Evolutionary conservation across 2,329 filamentous ascomycete genomes (phyloP).

Genomic region (Claviceps sp.): DNA sequence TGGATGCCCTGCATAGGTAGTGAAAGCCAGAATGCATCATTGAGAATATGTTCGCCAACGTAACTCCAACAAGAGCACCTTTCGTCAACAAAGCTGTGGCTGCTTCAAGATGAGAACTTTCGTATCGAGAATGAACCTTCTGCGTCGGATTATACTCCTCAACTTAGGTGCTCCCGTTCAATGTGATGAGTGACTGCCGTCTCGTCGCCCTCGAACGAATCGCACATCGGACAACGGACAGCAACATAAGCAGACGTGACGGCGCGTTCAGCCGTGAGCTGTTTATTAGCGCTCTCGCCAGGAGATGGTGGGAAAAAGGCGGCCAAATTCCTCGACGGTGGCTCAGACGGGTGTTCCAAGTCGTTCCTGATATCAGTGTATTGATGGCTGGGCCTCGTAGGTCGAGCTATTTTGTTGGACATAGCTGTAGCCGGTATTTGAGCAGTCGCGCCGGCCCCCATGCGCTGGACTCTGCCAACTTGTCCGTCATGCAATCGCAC

Average conservation of each 20-base stretch:
- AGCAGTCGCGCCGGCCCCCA: slow-evolving; percentile 23
- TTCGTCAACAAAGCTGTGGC: neutral
- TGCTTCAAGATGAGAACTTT: neutral
- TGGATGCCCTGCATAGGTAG: no score
- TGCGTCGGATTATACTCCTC: neutral
- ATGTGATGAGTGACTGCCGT: slow-evolving; percentile 55
- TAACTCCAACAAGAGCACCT: neutral
- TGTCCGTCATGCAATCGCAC: slow-evolving; percentile 58
- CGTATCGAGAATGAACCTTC: neutral
- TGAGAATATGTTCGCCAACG: no score
- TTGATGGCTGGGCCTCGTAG: slow-evolving; percentile 16
- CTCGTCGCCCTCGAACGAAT: slow-evolving; percentile 53
- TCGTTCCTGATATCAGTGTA: slow-evolving; percentile 23
- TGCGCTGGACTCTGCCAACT: slow-evolving; percentile 59
- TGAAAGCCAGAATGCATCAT: no score
- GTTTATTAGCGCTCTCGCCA: slow-evolving; percentile 11
- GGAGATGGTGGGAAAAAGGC: slow-evolving; percentile 34
- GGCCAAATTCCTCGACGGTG: slow-evolving; percentile 27
- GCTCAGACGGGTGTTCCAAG: slow-evolving; percentile 18
- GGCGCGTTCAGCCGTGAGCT: neutral
- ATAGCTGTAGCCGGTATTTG: slow-evolving; percentile 2
- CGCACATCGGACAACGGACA: slow-evolving; percentile 50
- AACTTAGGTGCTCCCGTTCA: slow-evolving; percentile 21
- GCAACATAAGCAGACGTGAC: neutral
- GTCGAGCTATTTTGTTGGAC: neutral